Percentiles rank a stretch among this genome's conserved stretches.
phyloP scores from a whole-genome alignment of 1,139 yeast genomes.

The Yamadazyma diddensiae region DNA sequence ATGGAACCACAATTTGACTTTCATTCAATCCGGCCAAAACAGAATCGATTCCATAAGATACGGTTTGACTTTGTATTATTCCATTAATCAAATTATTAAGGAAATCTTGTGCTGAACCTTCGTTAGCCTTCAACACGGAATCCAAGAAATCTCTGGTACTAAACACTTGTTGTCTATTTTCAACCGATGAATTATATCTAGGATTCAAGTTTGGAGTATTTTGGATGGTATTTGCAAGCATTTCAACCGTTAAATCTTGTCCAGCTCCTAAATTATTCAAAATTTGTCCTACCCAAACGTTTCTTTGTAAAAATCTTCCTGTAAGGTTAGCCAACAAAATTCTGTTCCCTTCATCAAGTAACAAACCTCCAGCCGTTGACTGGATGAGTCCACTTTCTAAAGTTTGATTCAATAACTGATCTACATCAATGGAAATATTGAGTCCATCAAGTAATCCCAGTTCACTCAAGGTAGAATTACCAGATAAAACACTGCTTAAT shows the following conservation, averaged over 20 bases:
- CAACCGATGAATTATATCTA: slow-evolving; percentile 13
- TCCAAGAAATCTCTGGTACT: slow-evolving; percentile 8
- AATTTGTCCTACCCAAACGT: slow-evolving; percentile 28
- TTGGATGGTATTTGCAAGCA: slow-evolving; percentile 25
- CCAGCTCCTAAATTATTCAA: slow-evolving; percentile 34
- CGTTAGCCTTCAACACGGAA: slow-evolving; percentile 10
- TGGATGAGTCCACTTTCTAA: slow-evolving; percentile 25
- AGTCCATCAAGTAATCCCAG: slow-evolving; percentile 14
- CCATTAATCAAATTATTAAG: slow-evolving; percentile 30
- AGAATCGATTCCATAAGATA: slow-evolving; percentile 22
- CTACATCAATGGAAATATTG: slow-evolving; percentile 22
- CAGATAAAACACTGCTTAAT: slow-evolving; percentile 15
- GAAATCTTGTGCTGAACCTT: slow-evolving; percentile 36
- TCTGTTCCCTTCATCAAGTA: slow-evolving; percentile 30
- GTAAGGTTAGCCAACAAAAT: slow-evolving; percentile 20
- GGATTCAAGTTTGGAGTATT: slow-evolving; percentile 26
- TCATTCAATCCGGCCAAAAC: slow-evolving; percentile 31
- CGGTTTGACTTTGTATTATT: slow-evolving; percentile 24
- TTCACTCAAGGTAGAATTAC: slow-evolving; percentile 8
- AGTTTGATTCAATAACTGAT: slow-evolving; percentile 19
- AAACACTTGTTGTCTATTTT: slow-evolving; percentile 15
- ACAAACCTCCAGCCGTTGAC: slow-evolving; percentile 22
- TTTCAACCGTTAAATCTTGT: slow-evolving; percentile 24
- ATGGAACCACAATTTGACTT: slow-evolving; percentile 30
- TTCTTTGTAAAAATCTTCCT: slow-evolving; percentile 24